Base-by-base conservation (phyloP, 805 yeast species). In the Schizosaccharomyces pombe region DNA sequence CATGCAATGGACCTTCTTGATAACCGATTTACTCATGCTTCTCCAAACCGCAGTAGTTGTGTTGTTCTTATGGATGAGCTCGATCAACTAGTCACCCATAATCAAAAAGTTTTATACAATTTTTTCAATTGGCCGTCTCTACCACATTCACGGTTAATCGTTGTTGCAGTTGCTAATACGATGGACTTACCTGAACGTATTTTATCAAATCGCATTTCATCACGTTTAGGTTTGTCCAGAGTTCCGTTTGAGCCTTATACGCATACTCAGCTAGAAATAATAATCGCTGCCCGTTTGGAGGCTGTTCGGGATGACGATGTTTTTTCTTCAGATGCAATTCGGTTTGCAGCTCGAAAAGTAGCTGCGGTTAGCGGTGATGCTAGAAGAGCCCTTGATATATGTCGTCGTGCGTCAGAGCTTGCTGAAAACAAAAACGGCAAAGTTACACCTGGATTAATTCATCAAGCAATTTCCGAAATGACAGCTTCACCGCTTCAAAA, bases 341-440 rank as follows among this genome's bases (percentile, higher is more conserved):
- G 82, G 56, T 86, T 82, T 70, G 95, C 95, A 0, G 78, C 95
- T 1, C 75, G 96, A 66, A 87, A 86, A 65, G 93, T 91, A 47
- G 95, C 97, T 4, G 78, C 91, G 67, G 96, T 91, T 2, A 83
- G 93, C 64, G 98, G 99, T 56, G 99, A 91, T 70, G 98, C 96
- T 1, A 73, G 99, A 62, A 71, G 97, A 57, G 96, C 95, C 0
- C 70, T 91, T 55, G 82, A 82, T 56, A 82, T 91, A 26, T 82
- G 95, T 62, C 74, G 87, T 39, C 70, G 96, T 56, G 95, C 96
- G 0, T 81, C 87, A 5, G 95, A 85, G 62, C 71, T 87, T 31
- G 94, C 95, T 0, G 93, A 85, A 11, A 52, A 56, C 12, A 26
- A 22, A n/a, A 24, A 32, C n/a, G 52, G 47, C 57, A 68, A 75